Evolutionary conservation across 306 rosid genomes (phyloP).

Genomic region (Carpinus viminea): DNA sequence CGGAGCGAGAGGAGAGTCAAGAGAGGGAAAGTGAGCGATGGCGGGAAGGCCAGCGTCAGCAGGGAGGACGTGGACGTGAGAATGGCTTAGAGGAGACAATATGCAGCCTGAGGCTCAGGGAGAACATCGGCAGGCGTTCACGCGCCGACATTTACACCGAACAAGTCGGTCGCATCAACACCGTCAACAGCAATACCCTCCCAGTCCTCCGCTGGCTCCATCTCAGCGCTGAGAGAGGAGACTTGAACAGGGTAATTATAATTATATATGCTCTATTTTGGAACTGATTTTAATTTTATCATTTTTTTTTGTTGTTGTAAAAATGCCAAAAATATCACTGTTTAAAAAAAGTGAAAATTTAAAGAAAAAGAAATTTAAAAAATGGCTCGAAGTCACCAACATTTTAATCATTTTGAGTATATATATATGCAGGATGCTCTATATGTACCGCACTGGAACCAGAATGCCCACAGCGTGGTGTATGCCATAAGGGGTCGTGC

Average conservation of each 20-base stretch:
- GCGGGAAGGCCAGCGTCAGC: not conserved
- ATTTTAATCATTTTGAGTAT: too few relatives aligned
- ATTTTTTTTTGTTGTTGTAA: too few relatives aligned
- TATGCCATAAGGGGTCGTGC: conserved; percentile 57
- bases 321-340: too few relatives aligned
- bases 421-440: conserved; percentile 48
- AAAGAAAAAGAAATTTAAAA: too few relatives aligned
- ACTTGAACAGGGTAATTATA: too few relatives aligned
- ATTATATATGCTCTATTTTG: too few relatives aligned
- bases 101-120: conserved; percentile 31
- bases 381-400: too few relatives aligned
- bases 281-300: too few relatives aligned
- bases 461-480: conserved; percentile 46
- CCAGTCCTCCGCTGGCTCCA: conserved; percentile 38
- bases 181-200: conserved; percentile 36
- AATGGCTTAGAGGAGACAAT: conserved; percentile 41
- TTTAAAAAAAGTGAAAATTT: too few relatives aligned
- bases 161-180: conserved; percentile 43
- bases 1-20: conserved; percentile 9
- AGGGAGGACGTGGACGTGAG: not conserved
- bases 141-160: conserved; percentile 47
- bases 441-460: conserved; percentile 60
- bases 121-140: conserved; percentile 39
- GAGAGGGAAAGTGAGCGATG: not conserved
- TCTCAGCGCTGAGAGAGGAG: conserved; percentile 49